Evolutionary conservation across 1,284 basidiomycete genomes (phyloP), one percentile per base, ranked within the genome.

Genomic region (Fomitopsis pinicola): DNA sequence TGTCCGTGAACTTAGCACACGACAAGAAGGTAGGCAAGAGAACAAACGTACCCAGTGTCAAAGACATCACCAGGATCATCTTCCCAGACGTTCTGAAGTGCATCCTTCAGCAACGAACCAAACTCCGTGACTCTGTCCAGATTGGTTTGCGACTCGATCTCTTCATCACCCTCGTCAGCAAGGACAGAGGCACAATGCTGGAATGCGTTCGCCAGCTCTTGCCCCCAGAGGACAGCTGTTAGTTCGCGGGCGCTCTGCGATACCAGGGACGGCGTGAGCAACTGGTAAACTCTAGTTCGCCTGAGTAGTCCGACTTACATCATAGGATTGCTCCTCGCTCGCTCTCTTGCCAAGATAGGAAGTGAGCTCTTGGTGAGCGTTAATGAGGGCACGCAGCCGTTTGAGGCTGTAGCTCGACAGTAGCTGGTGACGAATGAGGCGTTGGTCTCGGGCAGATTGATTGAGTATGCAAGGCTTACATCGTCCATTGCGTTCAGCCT

Each of bases 241-340:
- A 94, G 79, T 69, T 92, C 91, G 60, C 85, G 79, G 0, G 91
- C 91, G 68, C 89, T 92, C 92, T 92, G 64, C 5, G 30, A 12
- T 44, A 45, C 42, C 42, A 45, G 14, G 14, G 6, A 42, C 44
- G 55, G 40, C 22, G 30, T 48, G 33, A 59, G 36, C 38, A 15
- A 59, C 15, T 38, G 46, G n/a, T 57, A 30, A n/a, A 8, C 50
- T n/a, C 6, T 17, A 3, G 26, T 35, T 22, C 14, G 45, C 14
- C 55, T 38, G 5, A 33, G 17, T n/a, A 14, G 33, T 46, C 46
- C 2, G 6, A 68, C 84, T 64, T 64, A 91, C 91, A 70, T 91
- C 86, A 66, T 86, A 91, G 2, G 89, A 87, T 69, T 90, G 90
- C 68, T 93, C 91, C 64, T 91, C 87, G 1, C 84, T 81, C 26